These are phyloP conservation scores for Antrodiella citrinella DNA, from an alignment of 768 basidiomycete species.

Conservation along the genomic window DNA sequence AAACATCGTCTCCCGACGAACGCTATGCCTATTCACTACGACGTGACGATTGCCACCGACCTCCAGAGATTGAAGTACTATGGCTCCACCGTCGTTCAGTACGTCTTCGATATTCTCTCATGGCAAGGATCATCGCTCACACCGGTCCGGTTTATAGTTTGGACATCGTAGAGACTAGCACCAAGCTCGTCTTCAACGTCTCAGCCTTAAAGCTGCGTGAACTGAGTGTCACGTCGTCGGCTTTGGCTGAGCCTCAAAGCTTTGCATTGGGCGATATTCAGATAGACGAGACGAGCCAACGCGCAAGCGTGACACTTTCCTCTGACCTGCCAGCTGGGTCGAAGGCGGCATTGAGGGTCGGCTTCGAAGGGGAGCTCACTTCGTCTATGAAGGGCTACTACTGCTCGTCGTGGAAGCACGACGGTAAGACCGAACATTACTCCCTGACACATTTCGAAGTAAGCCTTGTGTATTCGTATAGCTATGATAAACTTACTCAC, in stretches of 20 bases:
- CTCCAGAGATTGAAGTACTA: slow-evolving; percentile 62
- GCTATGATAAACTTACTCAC: no score
- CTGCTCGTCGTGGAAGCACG: slow-evolving; percentile 51
- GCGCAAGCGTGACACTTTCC: slow-evolving; percentile 54
- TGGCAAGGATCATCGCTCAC: background rate
- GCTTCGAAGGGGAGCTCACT: slow-evolving; percentile 58
- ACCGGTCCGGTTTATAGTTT: slow-evolving; percentile 33
- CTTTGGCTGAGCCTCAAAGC: background rate
- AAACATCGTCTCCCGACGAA: slow-evolving; percentile 48
- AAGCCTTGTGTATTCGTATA: no score
- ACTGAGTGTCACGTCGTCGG: background rate
- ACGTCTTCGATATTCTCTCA: slow-evolving; percentile 15
- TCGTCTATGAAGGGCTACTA: slow-evolving; percentile 79
- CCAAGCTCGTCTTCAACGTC: slow-evolving; percentile 44
- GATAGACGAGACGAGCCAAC: slow-evolving; percentile 37
- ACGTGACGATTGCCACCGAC: slow-evolving; percentile 72
- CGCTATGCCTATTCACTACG: slow-evolving; percentile 67
- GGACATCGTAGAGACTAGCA: slow-evolving; percentile 51
- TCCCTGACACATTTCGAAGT: slow-evolving; percentile 88
- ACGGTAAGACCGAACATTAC: slow-evolving; percentile 56
- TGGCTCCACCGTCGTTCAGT: slow-evolving; percentile 70
- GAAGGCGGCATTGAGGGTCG: slow-evolving; percentile 61
- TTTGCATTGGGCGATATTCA: no score
- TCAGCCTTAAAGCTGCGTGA: background rate
- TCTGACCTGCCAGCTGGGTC: slow-evolving; percentile 53